phyloP scores from a whole-genome alignment of 495 filamentous ascomycete genomes.

The Penicillium angulare region DNA sequence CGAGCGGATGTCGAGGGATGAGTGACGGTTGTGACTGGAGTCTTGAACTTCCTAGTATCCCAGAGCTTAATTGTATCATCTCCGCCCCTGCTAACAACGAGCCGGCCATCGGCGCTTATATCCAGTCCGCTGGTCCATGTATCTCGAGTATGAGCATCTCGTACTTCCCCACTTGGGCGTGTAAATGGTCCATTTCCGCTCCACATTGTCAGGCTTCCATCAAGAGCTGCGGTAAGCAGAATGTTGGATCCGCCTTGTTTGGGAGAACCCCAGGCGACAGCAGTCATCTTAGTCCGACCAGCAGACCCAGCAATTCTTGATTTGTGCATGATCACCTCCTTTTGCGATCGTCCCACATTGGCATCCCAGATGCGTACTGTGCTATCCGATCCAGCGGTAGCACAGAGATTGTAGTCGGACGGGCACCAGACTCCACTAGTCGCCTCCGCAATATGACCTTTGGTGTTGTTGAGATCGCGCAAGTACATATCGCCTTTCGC shows the following conservation, averaged over 20 bases:
- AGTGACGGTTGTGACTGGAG: conserved; percentile 73
- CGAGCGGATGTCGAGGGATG: conserved; percentile 80
- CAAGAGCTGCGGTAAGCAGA: conserved; percentile 82
- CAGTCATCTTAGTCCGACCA: conserved; percentile 90
- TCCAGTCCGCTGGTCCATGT: conserved; percentile 96
- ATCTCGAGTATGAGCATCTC: conserved; percentile 75
- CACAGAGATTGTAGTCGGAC: conserved; percentile 73
- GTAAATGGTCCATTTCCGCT: conserved; percentile 81
- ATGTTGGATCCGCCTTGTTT: conserved; percentile 73
- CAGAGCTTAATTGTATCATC: conserved; percentile 88
- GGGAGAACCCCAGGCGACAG: conserved; percentile 81
- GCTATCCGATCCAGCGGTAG: conserved; percentile 89
- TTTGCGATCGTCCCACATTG: conserved; percentile 80
- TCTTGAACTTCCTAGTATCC: conserved; percentile 96
- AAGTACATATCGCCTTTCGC: conserved; percentile 98
- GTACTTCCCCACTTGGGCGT: conserved; percentile 82
- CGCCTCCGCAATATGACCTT: conserved; percentile 90
- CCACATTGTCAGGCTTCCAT: conserved; percentile 93
- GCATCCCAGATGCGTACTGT: conserved; percentile 96
- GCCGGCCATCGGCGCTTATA: conserved; percentile 84
- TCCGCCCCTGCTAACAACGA: conserved; percentile 85
- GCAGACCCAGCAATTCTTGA: conserved; percentile 81
- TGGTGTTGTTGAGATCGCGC: conserved; percentile 93
- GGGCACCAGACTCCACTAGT: conserved; percentile 88
- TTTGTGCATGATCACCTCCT: conserved; percentile 92